Base-by-base conservation (phyloP, 208 protist species). In the Leishmania turanica region DNA sequence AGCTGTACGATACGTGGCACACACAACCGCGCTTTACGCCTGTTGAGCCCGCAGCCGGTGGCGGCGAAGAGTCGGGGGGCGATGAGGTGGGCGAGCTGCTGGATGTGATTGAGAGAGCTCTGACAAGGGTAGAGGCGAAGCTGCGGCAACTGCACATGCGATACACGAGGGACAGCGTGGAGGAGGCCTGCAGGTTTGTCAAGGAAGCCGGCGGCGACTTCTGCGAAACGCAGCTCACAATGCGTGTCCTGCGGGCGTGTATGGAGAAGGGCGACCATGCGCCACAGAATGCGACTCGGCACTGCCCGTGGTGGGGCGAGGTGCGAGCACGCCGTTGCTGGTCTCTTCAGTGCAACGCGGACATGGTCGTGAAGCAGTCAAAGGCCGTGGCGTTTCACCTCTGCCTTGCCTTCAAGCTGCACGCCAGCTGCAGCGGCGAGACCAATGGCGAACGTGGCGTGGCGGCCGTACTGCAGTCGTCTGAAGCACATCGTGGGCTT, bases 1-100 rank as follows among this genome's bases (percentile, higher is more conserved):
- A 70, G 2, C 47, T 86, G 27, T 82, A 80, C 49, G 82, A 86
- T 47, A 47, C 74, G 21, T 86, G 82, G 82, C 37, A 77, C 51
- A 68, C 54, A 15, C 47, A 86, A 27, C 77, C 82, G 4, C 74
- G 42, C 0, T 68, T 82, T n/a, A 51, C 21, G 37, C 56, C 74
- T 19, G 74, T 77, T 0, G 74, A 37, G 31, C 8, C 51, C 11
- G 45, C 49, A 9, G 24, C 34, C 34, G 56, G 56, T 7, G 21
- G 54, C 34, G 37, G 24, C 19, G 56, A 68, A 34, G 37, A 24
- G 34, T 31, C 40, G 40, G 37, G 47, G 34, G 11, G 51, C 11
- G 76, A 79, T 54, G n/a, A 76, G 31, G 34, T 49, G 3, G 81
- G 81, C 24, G 76, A 80, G 15, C 70, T 84, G 47, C 19, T 56